A percentile compares a stretch with the other conserved stretches of the same genome.
phyloP scores from a whole-genome alignment of 164 flowering plant genomes.

The Sedum album region DNA sequence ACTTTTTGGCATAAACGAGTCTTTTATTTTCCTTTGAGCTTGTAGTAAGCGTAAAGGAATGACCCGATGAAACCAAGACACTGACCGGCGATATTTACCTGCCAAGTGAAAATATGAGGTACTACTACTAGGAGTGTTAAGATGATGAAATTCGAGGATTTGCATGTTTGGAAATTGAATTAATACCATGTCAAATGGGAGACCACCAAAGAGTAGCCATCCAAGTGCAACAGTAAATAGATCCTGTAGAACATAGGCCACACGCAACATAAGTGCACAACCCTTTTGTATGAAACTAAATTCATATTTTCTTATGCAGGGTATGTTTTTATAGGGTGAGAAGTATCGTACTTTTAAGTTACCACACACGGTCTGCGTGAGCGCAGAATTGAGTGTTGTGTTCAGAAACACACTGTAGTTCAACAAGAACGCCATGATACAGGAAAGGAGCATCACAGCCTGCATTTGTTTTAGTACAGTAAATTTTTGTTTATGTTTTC shows the following conservation, averaged over 20 bases:
- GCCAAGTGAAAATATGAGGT: constrained; percentile 14
- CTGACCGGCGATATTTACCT: constrained; percentile 69
- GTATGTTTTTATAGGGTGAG: no score
- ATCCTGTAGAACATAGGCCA: constrained; percentile 31
- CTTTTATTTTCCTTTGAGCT: constrained; percentile 17
- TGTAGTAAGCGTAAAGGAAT: constrained; percentile 64
- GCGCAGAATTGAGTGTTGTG: constrained; percentile 81
- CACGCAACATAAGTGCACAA: neutral
- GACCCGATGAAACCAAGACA: constrained; percentile 71
- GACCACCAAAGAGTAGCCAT: constrained; percentile 81
- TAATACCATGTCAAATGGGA: constrained; percentile 78
- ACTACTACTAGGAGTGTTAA: neutral
- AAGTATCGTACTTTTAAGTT: constrained; percentile 57
- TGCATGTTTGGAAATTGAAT: neutral
- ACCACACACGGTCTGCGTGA: constrained; percentile 88
- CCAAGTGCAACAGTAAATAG: constrained; percentile 68
- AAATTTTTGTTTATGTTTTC: no score
- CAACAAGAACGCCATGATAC: constrained; percentile 72
- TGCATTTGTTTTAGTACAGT: no score
- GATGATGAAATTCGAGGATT: neutral
- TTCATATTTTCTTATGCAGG: neutral
- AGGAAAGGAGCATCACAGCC: constrained; percentile 76
- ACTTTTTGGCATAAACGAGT: neutral
- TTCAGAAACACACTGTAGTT: constrained; percentile 72
- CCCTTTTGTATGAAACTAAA: neutral